Base-by-base conservation (phyloP, 176 grass and related monocot species). In the Oropetium thomaeum region DNA sequence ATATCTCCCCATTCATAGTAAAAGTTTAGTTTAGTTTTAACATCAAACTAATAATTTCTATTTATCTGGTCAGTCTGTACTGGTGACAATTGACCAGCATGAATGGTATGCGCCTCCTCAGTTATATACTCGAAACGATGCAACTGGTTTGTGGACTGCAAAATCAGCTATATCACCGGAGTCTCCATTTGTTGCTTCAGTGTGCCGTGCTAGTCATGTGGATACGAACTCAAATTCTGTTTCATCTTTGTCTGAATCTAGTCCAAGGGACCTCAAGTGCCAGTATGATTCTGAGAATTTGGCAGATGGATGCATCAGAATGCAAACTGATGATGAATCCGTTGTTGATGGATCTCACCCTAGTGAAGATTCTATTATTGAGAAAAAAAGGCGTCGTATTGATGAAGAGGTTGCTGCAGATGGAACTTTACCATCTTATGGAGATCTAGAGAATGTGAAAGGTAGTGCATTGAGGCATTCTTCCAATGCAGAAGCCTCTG, bases 91-190 rank as follows among this genome's bases (percentile, higher is more conserved):
- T 66, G 87, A 99, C 87, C 86, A 81, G 63, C 87, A 99, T 26
- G 96, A 92, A 80, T 99, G 96, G 96, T 99, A 99, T 58, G 96
- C 91, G 1, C 68, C 89, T 66, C 91, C 96, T 51, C 84, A 90
- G 77, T 81, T 99, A 79, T 92, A 95, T 83, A 92, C 87, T 43
- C 82, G 96, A 75, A 87, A 92, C 55, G 89, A 91, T 58, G 62
- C 85, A 79, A 90, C 89, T 43, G 96, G 96, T 16, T 73, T 99
- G 34, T 99, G 96, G 96, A 92, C 67, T 11, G 74, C 86, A 81
- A 92, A 88, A 67, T 78, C 80, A 79, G 96, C 89, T 73, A 79
- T 92, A 32, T 47, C 77, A 25, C 65, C 39, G 1, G 88, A 88
- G 38, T 92, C 84, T 70, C 48, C 87, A 62, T 72, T 94, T 70